Evolutionary conservation across 768 basidiomycete species (phyloP), one percentile per base, ranked within the genome.

Genomic region (Mycena haematopus): DNA sequence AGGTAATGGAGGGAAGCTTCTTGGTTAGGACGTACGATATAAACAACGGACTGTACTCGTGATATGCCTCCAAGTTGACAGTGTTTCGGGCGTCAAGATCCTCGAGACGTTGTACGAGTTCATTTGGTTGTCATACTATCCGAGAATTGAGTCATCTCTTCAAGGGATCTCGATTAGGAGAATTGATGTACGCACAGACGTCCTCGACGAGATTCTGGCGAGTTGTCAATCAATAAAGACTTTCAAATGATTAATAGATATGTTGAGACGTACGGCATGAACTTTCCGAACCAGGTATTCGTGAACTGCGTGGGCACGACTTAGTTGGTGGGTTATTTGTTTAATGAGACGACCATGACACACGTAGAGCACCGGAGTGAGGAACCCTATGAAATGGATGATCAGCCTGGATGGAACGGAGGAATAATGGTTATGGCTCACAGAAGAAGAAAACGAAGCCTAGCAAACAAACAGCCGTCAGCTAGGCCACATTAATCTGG

Each of bases 111-210:
- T 80, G 75, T 92, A 93, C 0, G 66, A 8, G 0, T 44, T 60
- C 1, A 86, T 89, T 6, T 77, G 82, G 72, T 91, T 88, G 71
- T 90, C 87, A 71, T 80, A 93, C 1, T 89, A 85, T n/a, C 68
- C 75, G 25, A 27, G 9, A 1, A 22, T 45, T 44, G 10, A 45
- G 42, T 17, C 9, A 7, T 8, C 45, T 45, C 24, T 1, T 40
- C 11, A 36, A 13, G 13, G 36, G 5, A 36, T 36, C n/a, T n/a
- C n/a, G n/a, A n/a, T 80, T 78, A 44, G 45, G 2, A 2, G 33
- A 45, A 65, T 24, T 31, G 35, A 17, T 54, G 19, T 66, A 29
- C 60, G 24, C 22, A 56, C 36, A 44, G 62, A 63, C 42, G 52
- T 63, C 35, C 62, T 53, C 19, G 62, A 63, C 15, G 62, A 63